These are phyloP conservation scores for Aspergillus cavernicola DNA, from an alignment of 495 filamentous ascomycete genomes.

Conservation along the genomic window DNA sequence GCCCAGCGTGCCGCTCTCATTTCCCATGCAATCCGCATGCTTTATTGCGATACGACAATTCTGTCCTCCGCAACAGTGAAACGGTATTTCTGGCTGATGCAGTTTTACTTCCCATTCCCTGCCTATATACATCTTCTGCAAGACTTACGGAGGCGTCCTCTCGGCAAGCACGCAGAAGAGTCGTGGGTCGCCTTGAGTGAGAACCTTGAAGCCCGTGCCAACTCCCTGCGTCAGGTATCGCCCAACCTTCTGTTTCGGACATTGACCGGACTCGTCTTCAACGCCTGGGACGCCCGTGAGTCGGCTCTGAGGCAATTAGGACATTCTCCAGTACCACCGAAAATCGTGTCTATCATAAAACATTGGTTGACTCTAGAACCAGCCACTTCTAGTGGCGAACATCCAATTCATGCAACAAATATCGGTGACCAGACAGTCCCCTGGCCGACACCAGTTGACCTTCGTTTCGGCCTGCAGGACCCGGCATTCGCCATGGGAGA, in stretches of 20 bases:
- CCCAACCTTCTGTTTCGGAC: conserved; percentile 36
- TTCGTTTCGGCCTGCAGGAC: neutral
- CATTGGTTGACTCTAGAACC: neutral
- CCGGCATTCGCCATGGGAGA: neutral
- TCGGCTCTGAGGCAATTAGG: conserved; percentile 15
- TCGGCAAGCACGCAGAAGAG: conserved; percentile 22
- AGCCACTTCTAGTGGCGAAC: neutral
- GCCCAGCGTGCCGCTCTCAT: conserved; percentile 33
- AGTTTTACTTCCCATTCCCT: conserved; percentile 50
- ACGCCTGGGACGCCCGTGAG: conserved; percentile 42
- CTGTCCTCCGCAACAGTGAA: conserved; percentile 38
- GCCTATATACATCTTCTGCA: conserved; percentile 50
- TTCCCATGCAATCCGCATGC: conserved; percentile 38
- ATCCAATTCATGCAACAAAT: neutral
- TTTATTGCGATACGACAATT: conserved; percentile 49
- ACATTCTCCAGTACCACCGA: conserved; percentile 26
- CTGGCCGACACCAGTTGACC: neutral
- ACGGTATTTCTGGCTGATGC: conserved; percentile 43
- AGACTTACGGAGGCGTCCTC: conserved; percentile 39
- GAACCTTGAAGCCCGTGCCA: conserved; percentile 40
- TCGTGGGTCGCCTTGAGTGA: conserved; percentile 50
- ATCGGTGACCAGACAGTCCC: neutral
- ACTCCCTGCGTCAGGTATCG: conserved; percentile 17
- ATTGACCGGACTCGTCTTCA: conserved; percentile 42
- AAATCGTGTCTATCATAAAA: conserved; percentile 30